Evolutionary conservation across 1,284 basidiomycete species (phyloP), one percentile per base, ranked within the genome.

Genomic region (Neonothopanus nambi): DNA sequence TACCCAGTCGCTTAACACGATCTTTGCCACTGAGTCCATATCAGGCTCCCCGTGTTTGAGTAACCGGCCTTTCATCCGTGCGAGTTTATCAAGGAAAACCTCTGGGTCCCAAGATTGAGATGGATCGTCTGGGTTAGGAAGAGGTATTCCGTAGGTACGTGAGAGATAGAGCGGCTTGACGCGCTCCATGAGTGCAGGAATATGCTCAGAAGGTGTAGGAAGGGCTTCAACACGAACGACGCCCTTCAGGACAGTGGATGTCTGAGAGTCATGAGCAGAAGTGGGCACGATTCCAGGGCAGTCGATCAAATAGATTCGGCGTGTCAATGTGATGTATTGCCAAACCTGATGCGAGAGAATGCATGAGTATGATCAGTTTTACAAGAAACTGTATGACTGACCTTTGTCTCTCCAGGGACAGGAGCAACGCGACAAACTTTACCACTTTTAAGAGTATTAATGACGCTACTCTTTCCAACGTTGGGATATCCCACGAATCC

Each of bases 401-500:
- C 90, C 76, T 99, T 99, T 50, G 97, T 99, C 79, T 99, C 96
- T 63, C 96, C 96, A 7, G 97, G 97, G 26, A 99, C 86, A 11
- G 97, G 96, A 15, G 97, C 97, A 50, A 98, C 95, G 26, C 85
- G 88, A 80, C 97, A 99, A 59, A 98, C 96, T 73, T 98, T 98
- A 71, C 93, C 91, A 74, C 93, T 94, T 81, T 99, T 99, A 59
- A 99, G 82, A 38, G 97, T 98, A 76, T 99, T 99, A 77, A 99
- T 99, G 61, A 99, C 93, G 64, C 87, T 91, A 58, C 90, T 93
- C 75, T 99, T 99, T 44, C 97, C 96, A 52, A 98, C 95, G 70
- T 99, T 99, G 4, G 97, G 96, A 72, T 99, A 99, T 47, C 97
- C 96, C 61, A 99, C 84, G 68, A 99, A 94, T 9, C 96, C 96